These are phyloP conservation scores for Neonectria ditissima DNA, from an alignment of 2,329 filamentous ascomycete species.

Conservation along the genomic window DNA sequence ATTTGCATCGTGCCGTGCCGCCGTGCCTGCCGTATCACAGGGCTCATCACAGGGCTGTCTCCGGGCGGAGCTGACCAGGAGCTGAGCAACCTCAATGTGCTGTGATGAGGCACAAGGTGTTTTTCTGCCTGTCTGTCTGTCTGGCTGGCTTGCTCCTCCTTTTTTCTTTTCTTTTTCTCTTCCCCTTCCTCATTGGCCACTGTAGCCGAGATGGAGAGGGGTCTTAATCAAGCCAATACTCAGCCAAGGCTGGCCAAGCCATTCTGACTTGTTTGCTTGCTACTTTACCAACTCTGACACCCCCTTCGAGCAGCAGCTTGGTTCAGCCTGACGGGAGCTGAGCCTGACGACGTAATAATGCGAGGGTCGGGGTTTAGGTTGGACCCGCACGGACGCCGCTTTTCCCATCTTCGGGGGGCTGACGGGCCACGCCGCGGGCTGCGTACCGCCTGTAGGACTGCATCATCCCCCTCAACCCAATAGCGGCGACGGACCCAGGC, in stretches of 20 bases:
- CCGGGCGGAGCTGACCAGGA: not conserved
- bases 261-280: not conserved
- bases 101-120: no score
- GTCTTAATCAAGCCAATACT: not conserved
- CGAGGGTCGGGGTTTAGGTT: not conserved
- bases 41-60: constrained; percentile 1
- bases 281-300: no score
- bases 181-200: not conserved
- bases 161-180: not conserved
- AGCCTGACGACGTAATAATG: constrained; percentile 8
- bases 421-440: not conserved
- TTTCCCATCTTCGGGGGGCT: not conserved
- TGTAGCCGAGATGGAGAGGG: no score
- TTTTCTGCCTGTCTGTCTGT: not conserved
- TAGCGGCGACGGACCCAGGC: constrained; percentile 3
- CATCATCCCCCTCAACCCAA: no score
- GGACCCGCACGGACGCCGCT: not conserved
- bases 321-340: constrained; percentile 3
- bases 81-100: not conserved
- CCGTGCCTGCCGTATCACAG: not conserved
- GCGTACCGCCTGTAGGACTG: not conserved
- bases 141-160: not conserved
- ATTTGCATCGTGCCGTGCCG: not conserved
- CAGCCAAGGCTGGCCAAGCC: constrained; percentile 3
- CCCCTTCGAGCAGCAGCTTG: no score